Evolutionary conservation across 352 stramenopile genomes (phyloP), one percentile per base, ranked within the genome.

Genomic region (Globisporangium uncinulatum): DNA sequence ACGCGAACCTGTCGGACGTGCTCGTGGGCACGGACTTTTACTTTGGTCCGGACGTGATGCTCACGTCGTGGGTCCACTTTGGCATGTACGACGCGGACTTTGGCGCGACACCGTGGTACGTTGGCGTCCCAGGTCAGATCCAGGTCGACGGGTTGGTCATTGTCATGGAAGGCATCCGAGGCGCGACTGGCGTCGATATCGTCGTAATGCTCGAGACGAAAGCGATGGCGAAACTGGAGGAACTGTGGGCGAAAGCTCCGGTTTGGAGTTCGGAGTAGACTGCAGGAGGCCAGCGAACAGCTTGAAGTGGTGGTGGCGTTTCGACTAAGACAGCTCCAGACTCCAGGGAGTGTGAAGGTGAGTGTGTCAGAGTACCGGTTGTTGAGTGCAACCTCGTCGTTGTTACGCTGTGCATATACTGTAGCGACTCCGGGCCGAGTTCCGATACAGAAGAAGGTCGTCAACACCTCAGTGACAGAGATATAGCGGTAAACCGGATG

Each of bases 71-170:
- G 69, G 48, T 62, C 11, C 67, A 83, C 46, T 73, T 81, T 68
- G 77, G 73, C 14, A 84, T 84, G 74, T 86, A 87, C 56, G 73
- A 81, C 34, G 71, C 78, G 0, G 68, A 76, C 31, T 86, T 86
- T 63, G 69, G 67, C 0, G 59, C 56, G 0, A 62, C 58, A 31
- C 63, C 75, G 7, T 74, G 69, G 67, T 84, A 73, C 49, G 70
- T 63, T 6, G 71, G 69, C 21, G 54, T 54, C 36, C 75, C 75
- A 21, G 32, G 45, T 11, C 17, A 81, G 3, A 59, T 69, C n/a
- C 57, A 69, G 2, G 74, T 59, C 20, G 71, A 84, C 50, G 71
- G 73, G 21, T 73, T 86, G 52, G 51, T 67, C 4, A 59, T 86
- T 42, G 51, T 88, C 21, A 77, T 74, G 17, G 77, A 88, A 17